Percentiles rank a stretch among this genome's conserved stretches.
These are phyloP conservation scores for Sutorius australiensis DNA, from an alignment of 768 basidiomycete genomes.

Conservation along the genomic window DNA sequence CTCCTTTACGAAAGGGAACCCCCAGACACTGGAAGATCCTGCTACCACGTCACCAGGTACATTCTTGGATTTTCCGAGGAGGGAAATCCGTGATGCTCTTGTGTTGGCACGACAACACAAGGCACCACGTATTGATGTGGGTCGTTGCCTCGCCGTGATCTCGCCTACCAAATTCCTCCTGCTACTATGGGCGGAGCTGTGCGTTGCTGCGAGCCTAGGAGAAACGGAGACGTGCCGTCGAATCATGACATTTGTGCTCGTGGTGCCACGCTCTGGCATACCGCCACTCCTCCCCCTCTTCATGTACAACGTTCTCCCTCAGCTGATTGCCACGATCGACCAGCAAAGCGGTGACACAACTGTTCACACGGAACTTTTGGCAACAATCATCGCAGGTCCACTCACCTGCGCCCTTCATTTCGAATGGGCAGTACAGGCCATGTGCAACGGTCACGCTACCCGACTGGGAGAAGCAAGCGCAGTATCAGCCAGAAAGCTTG, in stretches of 20 bases:
- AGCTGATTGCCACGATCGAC: conserved; percentile 53
- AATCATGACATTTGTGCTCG: conserved; percentile 64
- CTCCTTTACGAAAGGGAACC: conserved; percentile 10
- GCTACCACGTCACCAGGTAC: conserved; percentile 27
- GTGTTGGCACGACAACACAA: conserved; percentile 57
- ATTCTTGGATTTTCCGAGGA: conserved; percentile 54
- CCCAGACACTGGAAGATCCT: conserved; percentile 16
- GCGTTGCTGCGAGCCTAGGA: conserved; percentile 48
- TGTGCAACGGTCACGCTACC: conserved; percentile 45
- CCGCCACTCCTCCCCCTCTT: conserved; percentile 75
- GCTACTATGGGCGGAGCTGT: conserved; percentile 66
- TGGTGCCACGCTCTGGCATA: conserved; percentile 50
- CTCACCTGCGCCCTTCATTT: conserved; percentile 66
- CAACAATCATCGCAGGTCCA: conserved; percentile 59
- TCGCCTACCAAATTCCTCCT: conserved; percentile 61
- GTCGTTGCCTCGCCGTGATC: conserved; percentile 56
- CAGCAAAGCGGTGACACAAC: conserved; percentile 49
- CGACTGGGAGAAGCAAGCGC: conserved; percentile 61
- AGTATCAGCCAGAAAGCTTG: conserved; percentile 63
- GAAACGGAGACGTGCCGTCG: conserved; percentile 62
- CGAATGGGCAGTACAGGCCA: conserved; percentile 62
- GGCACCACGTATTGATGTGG: conserved; percentile 61
- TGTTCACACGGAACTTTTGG: conserved; percentile 58
- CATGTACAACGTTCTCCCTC: conserved; percentile 62
- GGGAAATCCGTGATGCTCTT: conserved; percentile 56